Conservation (phyloP, 192 early-diverging fungal genomes). For the Kickxella alabastrina region DNA sequence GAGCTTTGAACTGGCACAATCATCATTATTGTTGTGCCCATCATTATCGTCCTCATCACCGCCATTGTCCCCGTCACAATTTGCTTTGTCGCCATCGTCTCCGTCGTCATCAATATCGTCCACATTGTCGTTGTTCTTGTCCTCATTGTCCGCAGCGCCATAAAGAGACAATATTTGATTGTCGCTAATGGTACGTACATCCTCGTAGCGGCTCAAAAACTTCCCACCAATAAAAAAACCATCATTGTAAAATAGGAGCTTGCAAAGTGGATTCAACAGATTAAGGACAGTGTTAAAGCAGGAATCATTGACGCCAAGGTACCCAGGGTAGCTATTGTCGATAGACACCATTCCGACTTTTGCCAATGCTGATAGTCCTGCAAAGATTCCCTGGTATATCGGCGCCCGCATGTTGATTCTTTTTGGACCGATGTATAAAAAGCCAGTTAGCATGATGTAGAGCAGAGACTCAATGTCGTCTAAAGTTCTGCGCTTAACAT, state of each 20-base stretch:
- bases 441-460: too few species aligned
- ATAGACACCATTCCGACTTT: too few species aligned
- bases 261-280: neutral
- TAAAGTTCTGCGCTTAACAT: too few species aligned
- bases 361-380: too few species aligned
- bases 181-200: too few species aligned
- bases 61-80: constrained; percentile 55
- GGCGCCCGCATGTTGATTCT: too few species aligned
- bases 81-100: constrained; percentile 49
- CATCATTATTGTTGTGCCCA: constrained; percentile 44
- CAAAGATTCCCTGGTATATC: too few species aligned
- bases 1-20: constrained; percentile 20
- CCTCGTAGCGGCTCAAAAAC: neutral
- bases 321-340: neutral
- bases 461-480: too few species aligned
- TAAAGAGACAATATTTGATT: too few species aligned
- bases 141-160: too few species aligned
- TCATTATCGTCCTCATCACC: constrained; percentile 56
- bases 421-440: too few species aligned
- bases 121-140: constrained; percentile 49
- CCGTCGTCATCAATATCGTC: constrained; percentile 50
- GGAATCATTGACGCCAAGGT: neutral
- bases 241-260: neutral
- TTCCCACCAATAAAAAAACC: neutral
- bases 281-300: neutral